Evolutionary conservation across 192 early-diverging fungal genomes (phyloP).

Genomic region (Backusella parvicylindrica): DNA sequence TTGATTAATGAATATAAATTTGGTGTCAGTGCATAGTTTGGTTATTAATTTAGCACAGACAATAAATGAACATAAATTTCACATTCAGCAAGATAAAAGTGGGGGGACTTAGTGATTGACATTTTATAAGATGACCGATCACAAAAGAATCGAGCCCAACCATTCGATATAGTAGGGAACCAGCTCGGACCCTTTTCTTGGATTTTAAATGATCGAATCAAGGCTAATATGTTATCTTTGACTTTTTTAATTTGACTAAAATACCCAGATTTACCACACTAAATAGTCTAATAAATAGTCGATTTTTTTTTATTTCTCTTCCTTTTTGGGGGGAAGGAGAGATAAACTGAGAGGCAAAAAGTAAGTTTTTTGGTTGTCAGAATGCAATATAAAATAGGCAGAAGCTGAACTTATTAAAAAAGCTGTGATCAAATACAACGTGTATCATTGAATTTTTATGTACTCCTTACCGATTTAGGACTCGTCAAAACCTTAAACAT

Average conservation of each 20-base stretch:
- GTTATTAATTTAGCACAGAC: slow-evolving; percentile 1
- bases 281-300: background rate
- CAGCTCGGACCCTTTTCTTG: background rate
- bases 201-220: background rate
- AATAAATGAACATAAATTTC: slow-evolving; percentile 4
- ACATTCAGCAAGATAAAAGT: background rate
- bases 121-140: slow-evolving; percentile 1
- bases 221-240: background rate
- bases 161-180: background rate
- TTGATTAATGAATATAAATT: background rate
- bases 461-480: background rate
- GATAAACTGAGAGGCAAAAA: background rate
- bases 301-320: background rate
- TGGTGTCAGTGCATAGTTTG: slow-evolving; percentile 1
- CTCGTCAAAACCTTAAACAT: background rate
- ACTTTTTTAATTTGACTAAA: slow-evolving; percentile 4
- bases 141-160: background rate
- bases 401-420: background rate
- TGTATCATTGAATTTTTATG: background rate
- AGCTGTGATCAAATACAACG: background rate
- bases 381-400: background rate
- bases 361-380: background rate
- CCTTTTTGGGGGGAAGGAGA: background rate
- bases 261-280: background rate
- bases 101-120: background rate